These are phyloP conservation scores for Rhizophagus clarus DNA, from an alignment of 192 early-diverging fungal genomes.

Conservation along the genomic window DNA sequence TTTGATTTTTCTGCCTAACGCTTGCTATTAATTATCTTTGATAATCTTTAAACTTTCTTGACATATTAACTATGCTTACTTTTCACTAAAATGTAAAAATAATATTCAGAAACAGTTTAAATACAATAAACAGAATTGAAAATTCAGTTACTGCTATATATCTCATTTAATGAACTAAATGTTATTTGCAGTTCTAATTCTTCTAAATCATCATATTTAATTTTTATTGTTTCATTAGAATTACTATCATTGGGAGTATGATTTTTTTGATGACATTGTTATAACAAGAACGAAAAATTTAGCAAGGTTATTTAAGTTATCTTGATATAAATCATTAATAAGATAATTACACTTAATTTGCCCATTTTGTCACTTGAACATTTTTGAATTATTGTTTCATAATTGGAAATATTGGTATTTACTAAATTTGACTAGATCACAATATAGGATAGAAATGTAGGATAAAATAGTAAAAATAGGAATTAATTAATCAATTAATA, in stretches of 20 bases:
- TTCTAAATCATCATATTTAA: conserved; percentile 10
- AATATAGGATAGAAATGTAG: no score
- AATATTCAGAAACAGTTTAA: not conserved
- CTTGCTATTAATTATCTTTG: conserved; percentile 12
- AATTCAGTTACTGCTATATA: not conserved
- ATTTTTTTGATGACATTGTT: conserved; percentile 14
- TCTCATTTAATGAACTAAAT: not conserved
- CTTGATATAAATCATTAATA: not conserved
- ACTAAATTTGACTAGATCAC: not conserved
- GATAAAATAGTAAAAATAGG: no score
- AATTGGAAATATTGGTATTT: conserved; percentile 5
- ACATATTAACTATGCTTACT: not conserved
- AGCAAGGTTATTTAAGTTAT: not conserved
- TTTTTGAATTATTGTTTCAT: conserved; percentile 7
- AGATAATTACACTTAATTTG: conserved; percentile 13
- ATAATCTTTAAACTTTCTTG: conserved; percentile 20
- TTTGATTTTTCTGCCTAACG: not conserved
- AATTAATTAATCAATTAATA: no score
- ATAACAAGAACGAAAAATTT: not conserved
- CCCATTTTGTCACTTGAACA: conserved; percentile 19
- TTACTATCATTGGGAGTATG: conserved; percentile 6
- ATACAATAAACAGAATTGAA: conserved; percentile 20
- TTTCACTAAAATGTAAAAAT: conserved; percentile 7
- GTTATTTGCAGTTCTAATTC: conserved; percentile 23
- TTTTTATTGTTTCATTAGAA: conserved; percentile 10